Conservation (phyloP, 345 rosid genomes). For the Firmiana major region DNA sequence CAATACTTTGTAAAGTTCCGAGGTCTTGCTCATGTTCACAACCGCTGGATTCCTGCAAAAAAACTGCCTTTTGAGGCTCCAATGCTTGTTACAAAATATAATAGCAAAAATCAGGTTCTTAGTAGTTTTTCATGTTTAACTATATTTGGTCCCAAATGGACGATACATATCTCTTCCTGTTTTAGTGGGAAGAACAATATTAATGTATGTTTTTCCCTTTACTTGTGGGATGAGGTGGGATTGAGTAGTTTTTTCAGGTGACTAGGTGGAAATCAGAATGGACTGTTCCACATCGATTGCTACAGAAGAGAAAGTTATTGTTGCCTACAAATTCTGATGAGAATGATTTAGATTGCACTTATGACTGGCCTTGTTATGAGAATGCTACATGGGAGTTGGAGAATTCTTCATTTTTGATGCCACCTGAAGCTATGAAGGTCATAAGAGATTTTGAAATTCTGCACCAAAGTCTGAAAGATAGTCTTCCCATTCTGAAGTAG, state of each 20-base stretch:
- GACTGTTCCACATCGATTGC: conserved; percentile 44
- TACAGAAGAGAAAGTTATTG: conserved; percentile 30
- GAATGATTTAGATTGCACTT: conserved; percentile 18
- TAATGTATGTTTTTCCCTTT: background rate
- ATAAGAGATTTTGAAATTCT: conserved; percentile 40
- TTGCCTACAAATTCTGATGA: conserved; percentile 20
- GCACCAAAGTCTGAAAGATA: conserved; percentile 20
- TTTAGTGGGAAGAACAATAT: background rate
- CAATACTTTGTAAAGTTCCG: conserved; percentile 48
- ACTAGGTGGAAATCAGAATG: conserved; percentile 39
- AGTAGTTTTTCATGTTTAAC: background rate
- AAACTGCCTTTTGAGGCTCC: conserved; percentile 39
- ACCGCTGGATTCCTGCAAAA: conserved; percentile 47
- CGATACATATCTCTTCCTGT: background rate
- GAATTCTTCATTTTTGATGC: conserved; percentile 33
- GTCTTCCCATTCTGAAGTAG: conserved; percentile 12
- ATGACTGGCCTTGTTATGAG: conserved; percentile 49
- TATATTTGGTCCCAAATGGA: background rate
- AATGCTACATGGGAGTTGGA: conserved; percentile 60
- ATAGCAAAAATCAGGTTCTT: conserved; percentile 37
- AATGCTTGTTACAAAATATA: conserved; percentile 36
- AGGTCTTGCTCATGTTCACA: conserved; percentile 62
- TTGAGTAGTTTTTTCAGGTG: conserved; percentile 25
- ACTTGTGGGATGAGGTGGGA: background rate
- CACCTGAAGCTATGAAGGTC: conserved; percentile 32